phyloP scores from a whole-genome alignment of 1,284 basidiomycete species.

The Blastosporella zonata region DNA sequence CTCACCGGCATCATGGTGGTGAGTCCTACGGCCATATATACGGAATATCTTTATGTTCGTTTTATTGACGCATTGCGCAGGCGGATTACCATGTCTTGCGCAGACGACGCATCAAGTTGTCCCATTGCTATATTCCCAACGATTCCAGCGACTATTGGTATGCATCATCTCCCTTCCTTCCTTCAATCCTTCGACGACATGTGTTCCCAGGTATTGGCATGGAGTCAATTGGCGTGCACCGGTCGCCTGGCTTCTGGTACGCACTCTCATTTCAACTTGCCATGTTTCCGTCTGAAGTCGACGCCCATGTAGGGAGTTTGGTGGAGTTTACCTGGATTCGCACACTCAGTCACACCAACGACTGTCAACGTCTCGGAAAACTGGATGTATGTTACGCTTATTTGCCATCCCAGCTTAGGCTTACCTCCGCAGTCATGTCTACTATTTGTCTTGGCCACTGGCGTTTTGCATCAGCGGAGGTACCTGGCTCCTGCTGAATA shows the following conservation, averaged over 20 bases:
- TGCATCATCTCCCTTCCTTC: not conserved
- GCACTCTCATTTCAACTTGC: not conserved
- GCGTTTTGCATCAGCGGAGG: conserved; percentile 8
- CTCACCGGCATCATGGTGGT: conserved; percentile 14
- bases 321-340: conserved; percentile 11
- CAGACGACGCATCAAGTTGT: conserved; percentile 9
- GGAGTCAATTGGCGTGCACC: conserved; percentile 14
- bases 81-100: conserved; percentile 12
- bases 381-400: conserved; percentile 7
- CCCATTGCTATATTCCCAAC: conserved; percentile 10
- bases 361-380: not conserved
- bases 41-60: not conserved
- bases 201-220: conserved; percentile 10
- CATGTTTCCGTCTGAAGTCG: not conserved
- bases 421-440: conserved; percentile 5
- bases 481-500: conserved; percentile 9
- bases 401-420: not conserved
- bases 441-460: conserved; percentile 12
- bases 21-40: not conserved
- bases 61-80: not conserved
- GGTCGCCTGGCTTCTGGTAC: conserved; percentile 9
- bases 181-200: not conserved
- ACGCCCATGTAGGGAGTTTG: conserved; percentile 10
- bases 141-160: conserved; percentile 10
- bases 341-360: conserved; percentile 1